Base-by-base conservation (phyloP, 1,284 basidiomycete species). In the Xerocomus tenax region DNA sequence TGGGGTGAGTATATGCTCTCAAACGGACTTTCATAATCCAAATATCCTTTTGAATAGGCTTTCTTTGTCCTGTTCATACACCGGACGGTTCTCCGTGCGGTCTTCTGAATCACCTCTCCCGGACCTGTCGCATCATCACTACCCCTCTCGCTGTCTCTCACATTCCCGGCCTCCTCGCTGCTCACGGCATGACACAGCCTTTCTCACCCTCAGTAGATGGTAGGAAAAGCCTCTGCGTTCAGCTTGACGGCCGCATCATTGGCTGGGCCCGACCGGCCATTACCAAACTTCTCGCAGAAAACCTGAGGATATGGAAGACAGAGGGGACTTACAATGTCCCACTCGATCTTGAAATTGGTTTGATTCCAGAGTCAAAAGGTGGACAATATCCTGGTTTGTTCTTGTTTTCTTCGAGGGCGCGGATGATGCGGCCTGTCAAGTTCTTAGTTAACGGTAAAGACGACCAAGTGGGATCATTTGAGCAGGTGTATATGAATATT, bases 401-500 rank as follows among this genome's bases (percentile, higher is more conserved):
- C 74, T 73, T 99, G 49, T 99, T 99, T 72, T 81, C 90, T 18
- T 83, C 85, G 13, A 79, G 83, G 47, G 79, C 91, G 39, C 77
- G 96, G 54, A 97, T 99, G 93, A 98, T 99, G 95, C 80, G 96
- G 41, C 95, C 97, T 3, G 96, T 98, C 54, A 92, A 88, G 61
- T 94, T 89, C 68, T 71, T 98, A 40, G 73, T 76, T 53, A 98
- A 98, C 66, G 86, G 84, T 47, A 78, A 80, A 58, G 78, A 87
- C 58, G 96, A 99, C 68, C 89, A 90, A 66, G 78, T 98, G 45
- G 96, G 96, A 3, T 82, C 95, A 2, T 99, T 98, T 60, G 96
- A 99, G 70, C 96, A 99, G 71, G 96, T 98, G 9, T 99, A 98
- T 69, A 94, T 98, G 88, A 91, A 99, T 66, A 90, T 99, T 63